Conservation (phyloP, 2,329 filamentous ascomycete genomes). For the Xylaria sp. region DNA sequence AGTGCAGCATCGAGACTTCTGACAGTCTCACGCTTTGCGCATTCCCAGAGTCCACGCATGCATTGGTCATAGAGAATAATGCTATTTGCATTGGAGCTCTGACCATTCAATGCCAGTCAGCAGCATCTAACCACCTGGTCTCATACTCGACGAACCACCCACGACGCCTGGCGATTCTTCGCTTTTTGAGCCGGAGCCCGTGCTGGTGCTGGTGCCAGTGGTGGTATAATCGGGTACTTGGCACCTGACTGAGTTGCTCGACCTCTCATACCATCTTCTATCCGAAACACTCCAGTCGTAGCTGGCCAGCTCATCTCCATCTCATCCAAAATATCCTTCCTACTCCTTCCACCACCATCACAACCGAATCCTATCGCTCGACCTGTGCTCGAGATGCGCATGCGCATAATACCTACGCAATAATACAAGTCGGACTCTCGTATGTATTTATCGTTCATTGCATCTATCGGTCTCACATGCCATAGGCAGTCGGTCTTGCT, state of each 20-base stretch:
- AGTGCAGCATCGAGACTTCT: constrained; percentile 25
- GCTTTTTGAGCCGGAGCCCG: background rate
- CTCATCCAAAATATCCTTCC: constrained; percentile 33
- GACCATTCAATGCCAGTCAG: background rate
- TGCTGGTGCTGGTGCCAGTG: background rate
- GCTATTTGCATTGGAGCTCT: constrained; percentile 18
- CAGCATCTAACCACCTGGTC: constrained; percentile 7
- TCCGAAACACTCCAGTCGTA: constrained; percentile 24
- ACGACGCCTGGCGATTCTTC: constrained; percentile 15
- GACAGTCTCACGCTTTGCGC: constrained; percentile 21
- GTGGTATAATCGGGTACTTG: constrained; percentile 7
- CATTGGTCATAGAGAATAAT: constrained; percentile 20
- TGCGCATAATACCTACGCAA: constrained; percentile 29
- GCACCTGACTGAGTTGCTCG: constrained; percentile 21
- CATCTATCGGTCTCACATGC: background rate
- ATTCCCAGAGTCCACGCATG: constrained; percentile 19
- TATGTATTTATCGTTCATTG: constrained; percentile 31
- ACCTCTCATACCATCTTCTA: constrained; percentile 8
- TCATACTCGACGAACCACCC: constrained; percentile 21
- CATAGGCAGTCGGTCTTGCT: background rate
- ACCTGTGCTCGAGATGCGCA: constrained; percentile 22
- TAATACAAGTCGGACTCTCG: constrained; percentile 25
- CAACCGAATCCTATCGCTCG: constrained; percentile 16
- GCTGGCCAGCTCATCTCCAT: constrained; percentile 34
- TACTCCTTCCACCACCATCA: constrained; percentile 23